Conservation (phyloP, 2,329 filamentous ascomycete species). For the Cryphonectria parasitica region DNA sequence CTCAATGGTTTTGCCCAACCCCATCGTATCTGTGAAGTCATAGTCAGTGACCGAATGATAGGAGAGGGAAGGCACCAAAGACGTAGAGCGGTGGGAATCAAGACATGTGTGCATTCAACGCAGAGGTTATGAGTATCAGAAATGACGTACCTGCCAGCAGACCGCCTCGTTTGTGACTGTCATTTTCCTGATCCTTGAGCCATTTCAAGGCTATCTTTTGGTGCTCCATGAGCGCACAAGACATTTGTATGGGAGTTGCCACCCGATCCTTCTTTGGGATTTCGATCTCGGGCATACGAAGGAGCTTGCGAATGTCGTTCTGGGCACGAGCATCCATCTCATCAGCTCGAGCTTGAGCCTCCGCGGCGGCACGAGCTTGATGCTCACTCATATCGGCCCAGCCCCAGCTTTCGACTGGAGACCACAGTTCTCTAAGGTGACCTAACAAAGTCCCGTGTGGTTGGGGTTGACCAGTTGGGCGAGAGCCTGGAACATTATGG, state of each 20-base stretch:
- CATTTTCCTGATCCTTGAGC: conserved; percentile 18
- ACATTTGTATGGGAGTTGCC: conserved; percentile 32
- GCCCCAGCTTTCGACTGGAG: neutral
- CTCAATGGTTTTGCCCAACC: conserved; percentile 86
- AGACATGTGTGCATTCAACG: neutral
- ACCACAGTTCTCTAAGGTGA: neutral
- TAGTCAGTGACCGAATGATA: neutral
- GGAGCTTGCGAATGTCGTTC: conserved; percentile 30
- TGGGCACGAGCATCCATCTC: neutral
- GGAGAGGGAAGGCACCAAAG: neutral
- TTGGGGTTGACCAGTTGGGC: neutral
- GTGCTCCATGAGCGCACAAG: conserved; percentile 22
- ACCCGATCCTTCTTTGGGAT: conserved; percentile 30
- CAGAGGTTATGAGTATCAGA: neutral
- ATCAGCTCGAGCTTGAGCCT: too few species aligned
- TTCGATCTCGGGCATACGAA: conserved; percentile 32
- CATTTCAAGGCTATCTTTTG: conserved; percentile 21
- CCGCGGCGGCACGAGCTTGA: too few species aligned
- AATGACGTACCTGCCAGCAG: conserved; percentile 24
- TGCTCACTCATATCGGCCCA: neutral
- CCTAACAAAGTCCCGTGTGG: neutral
- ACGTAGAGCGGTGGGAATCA: neutral
- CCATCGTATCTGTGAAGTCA: conserved; percentile 76
- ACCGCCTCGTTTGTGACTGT: conserved; percentile 15
- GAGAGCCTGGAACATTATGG: neutral